phyloP scores from a whole-genome alignment of 176 grass and related monocot species.

The Oryza longistaminata region DNA sequence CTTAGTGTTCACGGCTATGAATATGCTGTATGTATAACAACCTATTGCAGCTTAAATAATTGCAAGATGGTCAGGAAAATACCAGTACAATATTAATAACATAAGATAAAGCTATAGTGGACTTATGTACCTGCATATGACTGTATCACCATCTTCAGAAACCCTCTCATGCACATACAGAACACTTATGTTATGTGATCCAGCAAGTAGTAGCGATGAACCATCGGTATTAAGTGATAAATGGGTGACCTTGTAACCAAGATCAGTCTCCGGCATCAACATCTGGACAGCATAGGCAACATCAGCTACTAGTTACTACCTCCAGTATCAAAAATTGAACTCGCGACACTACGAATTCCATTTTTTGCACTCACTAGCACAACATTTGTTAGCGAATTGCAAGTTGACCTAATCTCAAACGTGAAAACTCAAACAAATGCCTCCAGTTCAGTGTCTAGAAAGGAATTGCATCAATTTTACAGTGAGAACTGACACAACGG shows the following conservation, averaged over 20 bases:
- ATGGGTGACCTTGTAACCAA: constrained; percentile 51
- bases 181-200: constrained; percentile 64
- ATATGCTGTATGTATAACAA: not conserved
- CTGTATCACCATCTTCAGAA: constrained; percentile 59
- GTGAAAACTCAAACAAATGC: not conserved
- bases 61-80: not conserved
- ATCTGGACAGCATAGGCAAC: constrained; percentile 44
- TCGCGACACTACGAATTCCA: not conserved
- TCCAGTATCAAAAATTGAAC: not conserved
- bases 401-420: not conserved
- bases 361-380: not conserved
- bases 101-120: constrained; percentile 8
- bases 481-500: not conserved
- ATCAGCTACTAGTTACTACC: not conserved
- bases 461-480: not conserved
- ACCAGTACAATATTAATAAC: not conserved
- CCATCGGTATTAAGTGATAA: constrained; percentile 75
- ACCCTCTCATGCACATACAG: constrained; percentile 74
- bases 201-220: constrained; percentile 69
- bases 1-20: constrained; percentile 9
- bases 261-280: constrained; percentile 59
- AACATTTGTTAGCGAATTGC: not conserved
- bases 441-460: not conserved
- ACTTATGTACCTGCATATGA: constrained; percentile 69
- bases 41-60: constrained; percentile 15